Evolutionary conservation across 1,284 basidiomycete genomes (phyloP), one percentile per base, ranked within the genome.

Genomic region (Cutaneotrichosporon daszewskae): DNA sequence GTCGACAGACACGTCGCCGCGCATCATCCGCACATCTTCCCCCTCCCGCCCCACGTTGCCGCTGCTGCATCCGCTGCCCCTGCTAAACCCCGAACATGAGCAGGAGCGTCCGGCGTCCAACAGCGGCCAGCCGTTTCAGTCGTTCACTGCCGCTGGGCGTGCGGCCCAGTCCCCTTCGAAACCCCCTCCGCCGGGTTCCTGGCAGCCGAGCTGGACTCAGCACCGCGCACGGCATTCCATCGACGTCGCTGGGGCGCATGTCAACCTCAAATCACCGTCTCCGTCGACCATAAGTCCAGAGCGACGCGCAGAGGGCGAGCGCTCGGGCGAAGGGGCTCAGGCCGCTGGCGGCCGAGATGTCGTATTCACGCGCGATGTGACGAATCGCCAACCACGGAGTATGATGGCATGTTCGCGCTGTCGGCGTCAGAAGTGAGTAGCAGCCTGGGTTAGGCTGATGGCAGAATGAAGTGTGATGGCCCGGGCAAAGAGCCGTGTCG

Each of bases 381-480:
- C 56, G 17, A 58, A 57, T 43, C 36, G 65, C 26, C 62, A 63
- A 17, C 67, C 67, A n/a, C 53, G 67, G 24, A 66, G 62, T 37
- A 69, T 69, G 65, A 67, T 67, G 65, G 67, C 67, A 7, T 69
- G 67, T 56, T 59, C 59, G 38, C 47, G 58, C 25, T 64, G 64
- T 46, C 54, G 63, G 18, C 50, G 58, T 37, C 62, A 64, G 47
- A 66, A 64, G 62, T 66, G 45, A 45, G 60, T 54, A 17, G 27
- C 23, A 18, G 12, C 19, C 7, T 16, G 26, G 13, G 12, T n/a
- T 39, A 18, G 16, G 47, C 47, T 51, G 41, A 51, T 41, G 32
- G 14, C 51, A 69, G 58, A 39, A 69, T 69, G 67, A 69, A 69
- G 49, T 69, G 67, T 43, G 67, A 69, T 38, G 67, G 67, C 27